phyloP scores from a whole-genome alignment of 2,329 filamentous ascomycete genomes.

The Phialocephala sp. region DNA sequence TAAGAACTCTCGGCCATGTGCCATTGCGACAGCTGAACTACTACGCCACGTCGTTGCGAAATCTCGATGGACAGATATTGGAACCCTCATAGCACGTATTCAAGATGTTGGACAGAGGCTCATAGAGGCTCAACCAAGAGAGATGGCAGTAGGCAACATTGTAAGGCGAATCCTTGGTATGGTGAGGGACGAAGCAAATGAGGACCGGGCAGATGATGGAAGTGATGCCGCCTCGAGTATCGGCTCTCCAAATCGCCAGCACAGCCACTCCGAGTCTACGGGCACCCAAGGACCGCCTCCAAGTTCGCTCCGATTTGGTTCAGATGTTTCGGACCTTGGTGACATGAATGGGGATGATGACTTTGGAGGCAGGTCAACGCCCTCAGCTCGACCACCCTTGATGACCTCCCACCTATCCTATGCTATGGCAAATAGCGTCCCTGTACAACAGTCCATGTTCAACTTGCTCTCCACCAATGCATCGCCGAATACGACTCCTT shows the following conservation, averaged over 20 bases:
- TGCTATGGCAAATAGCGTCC: slow-evolving; percentile 57
- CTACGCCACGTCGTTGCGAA: slow-evolving; percentile 85
- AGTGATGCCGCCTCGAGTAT: slow-evolving; percentile 41
- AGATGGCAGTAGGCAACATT: slow-evolving; percentile 94
- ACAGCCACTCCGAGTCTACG: slow-evolving; percentile 27
- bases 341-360: slow-evolving; percentile 36
- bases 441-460: slow-evolving; percentile 76
- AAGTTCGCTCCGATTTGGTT: slow-evolving; percentile 39
- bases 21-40: slow-evolving; percentile 87
- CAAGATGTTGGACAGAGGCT: slow-evolving; percentile 79
- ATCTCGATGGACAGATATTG: slow-evolving; percentile 78
- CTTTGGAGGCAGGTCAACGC: slow-evolving; percentile 31
- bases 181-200: slow-evolving; percentile 88
- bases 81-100: slow-evolving; percentile 79
- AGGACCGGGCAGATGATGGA: slow-evolving; percentile 68
- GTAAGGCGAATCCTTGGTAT: slow-evolving; percentile 87
- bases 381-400: slow-evolving; percentile 60
- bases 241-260: slow-evolving; percentile 37
- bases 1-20: slow-evolving; percentile 83
- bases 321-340: slow-evolving; percentile 31
- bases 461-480: slow-evolving; percentile 78
- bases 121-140: slow-evolving; percentile 80
- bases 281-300: slow-evolving; percentile 26
- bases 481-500: slow-evolving; percentile 59
- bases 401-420: slow-evolving; percentile 68